Base-by-base conservation (phyloP, 495 filamentous ascomycete genomes). In the Hypomontagnella submonticulosa region DNA sequence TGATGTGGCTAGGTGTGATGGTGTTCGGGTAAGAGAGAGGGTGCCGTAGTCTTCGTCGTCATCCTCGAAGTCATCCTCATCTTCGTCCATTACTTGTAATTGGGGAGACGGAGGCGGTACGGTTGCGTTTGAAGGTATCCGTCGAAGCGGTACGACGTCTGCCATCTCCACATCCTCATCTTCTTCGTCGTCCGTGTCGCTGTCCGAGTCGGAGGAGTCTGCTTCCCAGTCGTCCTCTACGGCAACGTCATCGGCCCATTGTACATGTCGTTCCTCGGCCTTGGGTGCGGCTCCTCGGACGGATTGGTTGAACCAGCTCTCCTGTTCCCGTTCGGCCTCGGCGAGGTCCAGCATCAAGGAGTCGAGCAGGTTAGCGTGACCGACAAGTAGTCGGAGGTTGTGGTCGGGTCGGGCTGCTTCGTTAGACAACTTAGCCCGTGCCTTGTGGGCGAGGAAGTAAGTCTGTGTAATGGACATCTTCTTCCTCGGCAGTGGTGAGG, bases 351-450 rank as follows among this genome's bases (percentile, higher is more conserved):
- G 82, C 95, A 97, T 98, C 67, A 99, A 82, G 10, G 88, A 88
- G 81, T 99, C 95, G 69, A 99, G 91, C 11, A 99, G 88, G 84
- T 99, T 99, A 84, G 95, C 95, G 79, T 99, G 95, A 58, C 96
- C 86, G 63, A 99, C 95, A 53, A 99, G 87, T 10, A 93, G 88
- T 71, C 94, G 88, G 60, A 99, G 90, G 81, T 97, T 88, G 83
- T 98, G 96, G 73, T 98, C 96, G 69, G 89, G 83, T 61, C 88
- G 88, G 78, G 88, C 86, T 84, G 95, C 95, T 80, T 97, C 93
- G 52, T 83, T 85, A 59, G 92, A 90, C 71, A 99, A 93, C 92
- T 99, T 98, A 75, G 88, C 89, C 69, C 95, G 88, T 75, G 95
- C 95, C 78, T 92, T 92, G 84, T 96, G 91, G 73, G 96, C 95